Percentiles rank a stretch among this genome's conserved stretches.
phyloP scores from a whole-genome alignment of 441 rosid genomes.

The Mallotus repandus region DNA sequence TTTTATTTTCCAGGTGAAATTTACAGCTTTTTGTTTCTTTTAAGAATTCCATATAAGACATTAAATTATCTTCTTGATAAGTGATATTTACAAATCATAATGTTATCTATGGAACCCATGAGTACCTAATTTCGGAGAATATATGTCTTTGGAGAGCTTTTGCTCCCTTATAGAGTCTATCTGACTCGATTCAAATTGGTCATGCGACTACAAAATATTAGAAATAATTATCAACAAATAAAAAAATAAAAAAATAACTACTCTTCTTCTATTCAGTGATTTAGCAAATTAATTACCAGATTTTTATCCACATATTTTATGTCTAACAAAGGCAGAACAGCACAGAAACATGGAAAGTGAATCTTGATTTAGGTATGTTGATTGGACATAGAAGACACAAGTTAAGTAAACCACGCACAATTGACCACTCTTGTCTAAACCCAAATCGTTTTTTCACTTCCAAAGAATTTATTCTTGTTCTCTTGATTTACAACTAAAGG shows the following conservation, averaged over 20 bases:
- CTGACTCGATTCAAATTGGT: background rate
- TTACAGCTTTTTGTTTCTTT: constrained; percentile 10
- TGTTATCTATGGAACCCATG: too few species aligned
- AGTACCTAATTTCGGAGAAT: too few species aligned
- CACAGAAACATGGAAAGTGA: constrained; percentile 29
- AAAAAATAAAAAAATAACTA: too few species aligned
- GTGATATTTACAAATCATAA: too few species aligned
- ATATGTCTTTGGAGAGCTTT: too few species aligned
- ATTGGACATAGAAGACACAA: constrained; percentile 26
- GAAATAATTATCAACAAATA: too few species aligned
- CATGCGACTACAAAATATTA: too few species aligned
- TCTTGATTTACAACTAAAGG: constrained; percentile 39
- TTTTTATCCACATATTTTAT: constrained; percentile 16
- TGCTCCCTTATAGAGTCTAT: too few species aligned
- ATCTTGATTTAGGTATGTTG: constrained; percentile 25
- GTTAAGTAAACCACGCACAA: constrained; percentile 15
- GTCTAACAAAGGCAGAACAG: constrained; percentile 37
- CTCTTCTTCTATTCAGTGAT: background rate
- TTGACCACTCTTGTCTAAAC: constrained; percentile 32
- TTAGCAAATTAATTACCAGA: background rate
- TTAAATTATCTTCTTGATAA: background rate
- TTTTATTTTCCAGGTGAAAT: background rate
- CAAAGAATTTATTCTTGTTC: constrained; percentile 28
- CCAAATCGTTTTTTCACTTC: constrained; percentile 17
- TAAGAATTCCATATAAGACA: background rate